Base-by-base conservation (phyloP, 495 filamentous ascomycete species). In the Podospora pseudoanserina region DNA sequence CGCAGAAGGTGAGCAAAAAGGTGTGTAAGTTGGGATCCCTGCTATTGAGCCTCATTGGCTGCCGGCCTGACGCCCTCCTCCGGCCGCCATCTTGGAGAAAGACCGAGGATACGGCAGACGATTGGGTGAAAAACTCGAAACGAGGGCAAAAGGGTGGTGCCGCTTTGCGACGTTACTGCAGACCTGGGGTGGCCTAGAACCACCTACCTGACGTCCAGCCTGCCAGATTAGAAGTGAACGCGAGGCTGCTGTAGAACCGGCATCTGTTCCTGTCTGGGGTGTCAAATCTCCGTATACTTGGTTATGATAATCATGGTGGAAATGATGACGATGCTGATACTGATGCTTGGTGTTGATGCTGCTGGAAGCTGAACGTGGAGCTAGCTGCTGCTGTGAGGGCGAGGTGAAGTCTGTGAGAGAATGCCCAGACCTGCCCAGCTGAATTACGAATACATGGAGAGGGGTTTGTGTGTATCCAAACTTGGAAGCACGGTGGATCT, bases 11-110 rank as follows among this genome's bases (percentile, higher is more conserved):
- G 74, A 74, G 73, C 59, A 69, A 66, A 66, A 72, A 77, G 75
- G 72, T 75, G 74, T 75, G 70, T 70, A 65, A 72, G 69, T 68
- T 73, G 70, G 58, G 65, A 78, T 72, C 76, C 76, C 75, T 78
- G 76, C 66, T 77, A 62, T 73, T 71, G 75, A 71, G 73, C 68
- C 67, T 76, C 73, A 78, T 78, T 77, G 76, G 76, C 71, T 76
- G 68, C 59, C 55, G 57, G 65, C 44, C 67, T 70, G 68, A 71
- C 73, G 73, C 75, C 73, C 64, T 65, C 71, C 61, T 61, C 70
- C 69, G 76, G 73, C 73, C 69, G 65, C 73, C 73, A 74, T 72
- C 71, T 68, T 63, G 69, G 68, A 69, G 63, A 74, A 73, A 68
- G 65, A 49, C 64, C 73, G 70, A 72, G 28, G 65, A 28, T 27